Conservation (phyloP, 495 filamentous ascomycete genomes). For the Chaetomium fimeti region DNA sequence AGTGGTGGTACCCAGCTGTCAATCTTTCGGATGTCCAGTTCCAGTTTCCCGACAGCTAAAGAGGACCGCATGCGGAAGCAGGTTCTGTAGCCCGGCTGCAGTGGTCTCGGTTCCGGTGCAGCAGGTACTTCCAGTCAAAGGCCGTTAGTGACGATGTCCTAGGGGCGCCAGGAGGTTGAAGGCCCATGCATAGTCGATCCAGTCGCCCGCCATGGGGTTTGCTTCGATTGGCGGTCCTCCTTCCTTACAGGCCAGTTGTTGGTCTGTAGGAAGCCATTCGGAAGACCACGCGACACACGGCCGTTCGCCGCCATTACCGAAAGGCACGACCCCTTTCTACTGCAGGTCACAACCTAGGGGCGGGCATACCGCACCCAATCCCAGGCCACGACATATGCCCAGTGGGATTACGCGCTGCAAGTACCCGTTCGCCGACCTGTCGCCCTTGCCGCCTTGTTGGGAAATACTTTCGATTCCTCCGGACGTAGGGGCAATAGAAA, state of each 20-base stretch:
- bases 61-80: neutral
- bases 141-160: neutral
- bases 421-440: constrained; percentile 1
- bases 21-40: constrained; percentile 1
- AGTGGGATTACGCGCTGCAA: neutral
- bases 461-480: neutral
- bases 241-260: neutral
- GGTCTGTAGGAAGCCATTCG: neutral
- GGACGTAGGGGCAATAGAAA: neutral
- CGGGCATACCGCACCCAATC: neutral
- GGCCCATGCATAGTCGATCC: constrained; percentile 14
- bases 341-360: neutral
- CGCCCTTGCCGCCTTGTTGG: constrained; percentile 3
- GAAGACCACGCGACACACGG: neutral
- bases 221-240: neutral
- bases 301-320: neutral
- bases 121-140: neutral
- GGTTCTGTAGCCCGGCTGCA: neutral
- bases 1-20: neutral
- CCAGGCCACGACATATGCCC: neutral
- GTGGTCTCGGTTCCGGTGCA: neutral
- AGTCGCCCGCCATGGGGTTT: neutral
- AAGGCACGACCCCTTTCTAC: neutral
- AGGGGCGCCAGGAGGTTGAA: neutral
- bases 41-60: constrained; percentile 3